Evolutionary conservation across 2,329 filamentous ascomycete genomes (phyloP), one percentile per base, ranked within the genome.

Genomic region (Xylariaceae sp.): DNA sequence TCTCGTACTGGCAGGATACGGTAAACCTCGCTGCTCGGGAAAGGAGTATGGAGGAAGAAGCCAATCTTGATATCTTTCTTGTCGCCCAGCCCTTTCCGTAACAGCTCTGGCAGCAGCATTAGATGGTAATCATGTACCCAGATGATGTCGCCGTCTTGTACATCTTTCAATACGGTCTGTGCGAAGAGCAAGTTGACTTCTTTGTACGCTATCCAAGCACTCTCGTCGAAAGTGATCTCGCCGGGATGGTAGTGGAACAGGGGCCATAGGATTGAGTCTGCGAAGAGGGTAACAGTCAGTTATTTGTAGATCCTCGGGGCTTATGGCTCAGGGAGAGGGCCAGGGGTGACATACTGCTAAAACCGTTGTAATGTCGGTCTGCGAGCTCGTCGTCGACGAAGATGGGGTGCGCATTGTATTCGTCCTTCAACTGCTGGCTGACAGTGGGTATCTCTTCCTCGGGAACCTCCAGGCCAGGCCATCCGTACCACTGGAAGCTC

Each of bases 121-220:
- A 97, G 80, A 73, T 99, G 94, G 76, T 97, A 99, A 74, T 99
- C 94, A 72, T 99, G 94, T 5, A 99, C 91, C 94, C 94, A 99
- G 66, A 99, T 88, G 66, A 97, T 77, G 73, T 99, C 94, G 50
- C 92, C 92, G 70, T 97, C 93, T 71, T 92, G 84, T 9, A 97
- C 90, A 65, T 96, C 90, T 64, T 88, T 87, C 50, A 89, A 86
- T 61, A 99, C 88, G 11, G 89, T 87, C 75, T 93, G 87, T 54
- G 94, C 93, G 68, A 97, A 99, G 6, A 96, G 81, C 41, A 88
- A 85, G 75, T 97, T 99, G 62, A 95, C 93, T 69, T 96, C 89
- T 67, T 87, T 87, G 77, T 97, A 97, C 46, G 92, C 93, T 20
- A 87, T 82, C 94, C 94, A 99, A 3, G 92, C 89, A 35, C 87